Conservation (phyloP, 225 moss, liverwort and hornwort genomes). For the Sphagnum tenellum region DNA sequence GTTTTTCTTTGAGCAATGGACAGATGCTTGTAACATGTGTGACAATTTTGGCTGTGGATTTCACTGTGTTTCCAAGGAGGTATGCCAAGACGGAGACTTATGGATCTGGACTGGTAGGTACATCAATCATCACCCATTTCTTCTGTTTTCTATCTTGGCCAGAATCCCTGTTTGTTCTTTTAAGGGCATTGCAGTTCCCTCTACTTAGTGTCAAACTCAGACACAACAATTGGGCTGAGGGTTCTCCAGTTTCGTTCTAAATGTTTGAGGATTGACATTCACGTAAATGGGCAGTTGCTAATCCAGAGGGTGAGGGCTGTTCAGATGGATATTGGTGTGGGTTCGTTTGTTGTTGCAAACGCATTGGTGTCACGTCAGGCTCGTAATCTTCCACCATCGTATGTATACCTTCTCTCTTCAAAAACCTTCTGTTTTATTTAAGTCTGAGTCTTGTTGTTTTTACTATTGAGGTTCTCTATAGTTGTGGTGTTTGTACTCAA, state of each 20-base stretch:
- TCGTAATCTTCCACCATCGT: conserved; percentile 60
- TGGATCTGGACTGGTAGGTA: conserved; percentile 71
- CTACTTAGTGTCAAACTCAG: too few relatives aligned
- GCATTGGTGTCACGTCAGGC: conserved; percentile 92
- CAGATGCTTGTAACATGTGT: conserved; percentile 94
- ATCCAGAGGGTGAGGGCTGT: too few relatives aligned
- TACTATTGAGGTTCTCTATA: too few relatives aligned
- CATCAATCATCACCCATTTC: too few relatives aligned
- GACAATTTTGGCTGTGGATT: conserved; percentile 84
- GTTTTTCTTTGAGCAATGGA: background rate
- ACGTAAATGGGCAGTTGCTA: conserved; percentile 1
- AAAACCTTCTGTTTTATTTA: background rate
- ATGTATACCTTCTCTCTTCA: conserved; percentile 17
- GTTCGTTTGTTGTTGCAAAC: conserved; percentile 94
- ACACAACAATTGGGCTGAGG: too few relatives aligned
- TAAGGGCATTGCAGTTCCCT: too few relatives aligned
- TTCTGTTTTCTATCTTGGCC: too few relatives aligned
- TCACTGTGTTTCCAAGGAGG: conserved; percentile 81
- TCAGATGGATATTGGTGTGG: conserved; percentile 80
- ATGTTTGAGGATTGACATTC: background rate
- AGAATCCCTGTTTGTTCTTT: too few relatives aligned
- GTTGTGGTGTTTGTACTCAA: too few relatives aligned
- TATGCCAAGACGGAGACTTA: conserved; percentile 92
- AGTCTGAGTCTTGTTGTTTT: too few relatives aligned
- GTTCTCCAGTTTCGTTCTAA: background rate